Conservation (phyloP, 805 yeast genomes). For the Phaffomyces opuntiae region DNA sequence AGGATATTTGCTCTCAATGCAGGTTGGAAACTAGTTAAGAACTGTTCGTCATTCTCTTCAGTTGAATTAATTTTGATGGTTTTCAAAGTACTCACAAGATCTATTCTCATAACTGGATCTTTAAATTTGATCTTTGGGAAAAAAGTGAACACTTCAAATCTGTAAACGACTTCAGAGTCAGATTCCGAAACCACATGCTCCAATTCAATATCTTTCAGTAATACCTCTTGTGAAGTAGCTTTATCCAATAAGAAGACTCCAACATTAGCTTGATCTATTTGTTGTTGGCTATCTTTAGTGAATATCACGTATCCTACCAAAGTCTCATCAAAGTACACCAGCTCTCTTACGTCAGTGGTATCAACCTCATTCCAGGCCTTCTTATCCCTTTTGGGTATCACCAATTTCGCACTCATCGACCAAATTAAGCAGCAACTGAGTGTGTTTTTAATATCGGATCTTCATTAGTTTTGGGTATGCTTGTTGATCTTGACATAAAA, state of each 20-base stretch:
- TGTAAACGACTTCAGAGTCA: constrained; percentile 4
- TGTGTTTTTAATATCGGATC: too few species aligned
- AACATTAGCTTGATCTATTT: background rate
- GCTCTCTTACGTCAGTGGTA: background rate
- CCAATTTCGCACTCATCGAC: background rate
- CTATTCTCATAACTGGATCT: constrained; percentile 12
- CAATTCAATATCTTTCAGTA: background rate
- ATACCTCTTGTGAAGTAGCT: background rate
- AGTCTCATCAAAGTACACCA: constrained; percentile 11
- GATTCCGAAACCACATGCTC: background rate
- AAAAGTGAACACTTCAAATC: constrained; percentile 10
- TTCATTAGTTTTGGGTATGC: too few species aligned
- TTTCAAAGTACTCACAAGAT: constrained; percentile 1
- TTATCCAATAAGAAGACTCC: background rate
- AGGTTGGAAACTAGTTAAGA: constrained; percentile 9
- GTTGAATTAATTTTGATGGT: background rate
- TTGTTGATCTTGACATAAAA: background rate
- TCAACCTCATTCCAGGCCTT: background rate
- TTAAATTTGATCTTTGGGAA: constrained; percentile 20
- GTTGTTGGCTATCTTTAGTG: background rate
- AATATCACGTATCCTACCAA: constrained; percentile 8
- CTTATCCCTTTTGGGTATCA: background rate
- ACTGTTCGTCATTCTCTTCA: background rate
- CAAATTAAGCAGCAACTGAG: too few species aligned
- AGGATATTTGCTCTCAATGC: constrained; percentile 17